Evolutionary conservation across 202 grass and related monocot genomes (phyloP).

Genomic region (Schoenoplectus triqueter): DNA sequence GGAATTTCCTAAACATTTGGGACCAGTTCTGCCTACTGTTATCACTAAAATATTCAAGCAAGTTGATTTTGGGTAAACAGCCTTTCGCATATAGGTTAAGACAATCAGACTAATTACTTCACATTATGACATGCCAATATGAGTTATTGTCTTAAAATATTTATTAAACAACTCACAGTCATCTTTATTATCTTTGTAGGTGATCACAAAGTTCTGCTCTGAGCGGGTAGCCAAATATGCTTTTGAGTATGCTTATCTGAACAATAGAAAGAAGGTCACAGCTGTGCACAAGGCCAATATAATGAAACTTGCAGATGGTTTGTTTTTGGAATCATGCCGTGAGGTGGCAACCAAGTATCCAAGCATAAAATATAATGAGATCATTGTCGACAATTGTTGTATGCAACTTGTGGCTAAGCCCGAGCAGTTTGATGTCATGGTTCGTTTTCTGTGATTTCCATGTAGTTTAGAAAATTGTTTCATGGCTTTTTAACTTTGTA

Average conservation of each 20-base stretch:
- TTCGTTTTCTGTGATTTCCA: constrained; percentile 30
- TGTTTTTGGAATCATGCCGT: constrained; percentile 87
- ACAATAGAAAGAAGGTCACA: constrained; percentile 88
- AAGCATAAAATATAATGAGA: constrained; percentile 81
- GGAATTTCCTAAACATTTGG: neutral
- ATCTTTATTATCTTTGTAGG: constrained; percentile 56
- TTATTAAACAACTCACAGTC: constrained; percentile 4
- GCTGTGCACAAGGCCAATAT: constrained; percentile 94
- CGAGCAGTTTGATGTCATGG: constrained; percentile 94
- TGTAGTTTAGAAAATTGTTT: neutral
- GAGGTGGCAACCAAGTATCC: constrained; percentile 82
- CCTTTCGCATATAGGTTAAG: neutral
- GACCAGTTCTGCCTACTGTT: neutral
- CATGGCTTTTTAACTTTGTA: neutral
- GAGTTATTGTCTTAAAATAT: neutral
- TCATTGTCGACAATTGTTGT: constrained; percentile 89
- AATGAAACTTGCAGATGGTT: constrained; percentile 93
- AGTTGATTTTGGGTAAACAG: neutral
- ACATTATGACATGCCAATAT: neutral
- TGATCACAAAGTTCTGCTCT: constrained; percentile 91
- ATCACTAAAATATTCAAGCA: neutral
- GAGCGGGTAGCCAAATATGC: constrained; percentile 86
- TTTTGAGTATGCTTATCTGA: constrained; percentile 86
- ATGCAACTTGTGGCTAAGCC: constrained; percentile 94
- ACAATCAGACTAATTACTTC: neutral